phyloP scores from a whole-genome alignment of 495 filamentous ascomycete genomes.

The Penicillium daleae region DNA sequence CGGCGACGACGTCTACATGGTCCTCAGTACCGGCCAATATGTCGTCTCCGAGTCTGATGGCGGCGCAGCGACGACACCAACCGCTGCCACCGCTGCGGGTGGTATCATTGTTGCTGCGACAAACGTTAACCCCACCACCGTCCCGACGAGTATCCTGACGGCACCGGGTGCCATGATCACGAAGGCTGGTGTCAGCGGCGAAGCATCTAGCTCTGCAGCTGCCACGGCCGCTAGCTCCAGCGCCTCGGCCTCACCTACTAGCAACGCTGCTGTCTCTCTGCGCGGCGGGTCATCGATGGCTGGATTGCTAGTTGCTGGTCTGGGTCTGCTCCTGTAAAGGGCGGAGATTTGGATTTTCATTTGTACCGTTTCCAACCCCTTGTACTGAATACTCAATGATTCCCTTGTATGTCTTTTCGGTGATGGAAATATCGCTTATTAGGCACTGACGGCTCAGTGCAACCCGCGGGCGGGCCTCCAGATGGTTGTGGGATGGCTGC shows the following conservation, averaged over 20 bases:
- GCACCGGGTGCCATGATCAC: slow-evolving; percentile 14
- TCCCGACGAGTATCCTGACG: slow-evolving; percentile 27
- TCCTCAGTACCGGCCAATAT: slow-evolving; percentile 22
- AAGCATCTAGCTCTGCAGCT: slow-evolving; percentile 3
- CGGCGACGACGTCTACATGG: slow-evolving; percentile 34
- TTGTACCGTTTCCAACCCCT: background rate
- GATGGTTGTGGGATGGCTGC: background rate
- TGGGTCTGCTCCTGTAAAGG: slow-evolving; percentile 30
- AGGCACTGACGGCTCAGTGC: background rate
- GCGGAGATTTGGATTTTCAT: no score
- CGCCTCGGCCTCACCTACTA: slow-evolving; percentile 14
- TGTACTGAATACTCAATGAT: slow-evolving; percentile 5
- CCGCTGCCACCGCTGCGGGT: slow-evolving; percentile 23
- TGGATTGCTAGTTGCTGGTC: slow-evolving; percentile 21
- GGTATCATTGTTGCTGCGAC: slow-evolving; percentile 39
- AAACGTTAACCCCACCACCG: slow-evolving; percentile 8
- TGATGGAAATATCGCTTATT: background rate
- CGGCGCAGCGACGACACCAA: slow-evolving; percentile 10
- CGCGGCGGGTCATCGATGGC: slow-evolving; percentile 22
- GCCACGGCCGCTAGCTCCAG: slow-evolving; percentile 14
- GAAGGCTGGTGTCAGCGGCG: slow-evolving; percentile 12
- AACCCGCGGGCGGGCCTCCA: slow-evolving; percentile 7
- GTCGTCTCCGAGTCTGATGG: slow-evolving; percentile 7
- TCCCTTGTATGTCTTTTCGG: slow-evolving; percentile 7
- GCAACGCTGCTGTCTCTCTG: slow-evolving; percentile 26